These are phyloP conservation scores for Arthrobotrys megalospora DNA, from an alignment of 2,329 filamentous ascomycete genomes.

Conservation along the genomic window DNA sequence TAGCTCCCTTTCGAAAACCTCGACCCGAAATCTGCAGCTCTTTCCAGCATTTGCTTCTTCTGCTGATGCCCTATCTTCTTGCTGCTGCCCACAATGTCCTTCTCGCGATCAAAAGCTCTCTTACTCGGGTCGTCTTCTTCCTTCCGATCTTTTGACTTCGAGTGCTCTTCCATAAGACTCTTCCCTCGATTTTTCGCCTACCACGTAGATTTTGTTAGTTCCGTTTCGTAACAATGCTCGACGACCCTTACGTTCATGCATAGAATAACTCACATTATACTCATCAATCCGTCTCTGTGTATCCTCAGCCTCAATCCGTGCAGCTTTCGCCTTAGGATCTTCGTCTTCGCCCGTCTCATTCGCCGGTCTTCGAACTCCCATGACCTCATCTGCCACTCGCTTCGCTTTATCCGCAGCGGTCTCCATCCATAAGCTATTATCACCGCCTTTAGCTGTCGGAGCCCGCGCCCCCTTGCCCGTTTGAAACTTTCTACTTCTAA, in stretches of 20 bases:
- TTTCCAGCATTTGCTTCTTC: conserved; percentile 82
- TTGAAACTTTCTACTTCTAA: conserved; percentile 86
- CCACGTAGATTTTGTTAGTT: conserved; percentile 60
- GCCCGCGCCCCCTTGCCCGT: conserved; percentile 75
- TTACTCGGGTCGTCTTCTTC: conserved; percentile 93
- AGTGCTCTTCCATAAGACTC: conserved; percentile 76
- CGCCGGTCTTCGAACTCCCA: conserved; percentile 74
- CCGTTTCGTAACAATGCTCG: conserved; percentile 21
- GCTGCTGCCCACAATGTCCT: conserved; percentile 84
- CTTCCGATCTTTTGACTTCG: conserved; percentile 71
- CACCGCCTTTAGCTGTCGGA: conserved; percentile 67
- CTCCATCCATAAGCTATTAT: conserved; percentile 86
- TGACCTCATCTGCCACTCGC: conserved; percentile 83
- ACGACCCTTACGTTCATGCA: conserved; percentile 5
- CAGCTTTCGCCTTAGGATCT: conserved; percentile 61
- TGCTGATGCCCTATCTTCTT: conserved; percentile 80
- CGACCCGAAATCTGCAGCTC: conserved; percentile 84
- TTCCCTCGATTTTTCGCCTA: conserved; percentile 71
- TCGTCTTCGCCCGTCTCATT: conserved; percentile 60
- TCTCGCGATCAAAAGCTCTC: conserved; percentile 89
- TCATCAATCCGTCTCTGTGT: conserved; percentile 72
- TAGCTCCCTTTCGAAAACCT: conserved; percentile 82
- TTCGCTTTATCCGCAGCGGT: conserved; percentile 89
- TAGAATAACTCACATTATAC: conserved; percentile 72
- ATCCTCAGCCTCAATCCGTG: conserved; percentile 67